These are phyloP conservation scores for Pelargonium nanum DNA, from an alignment of 345 rosid genomes.

Conservation along the genomic window DNA sequence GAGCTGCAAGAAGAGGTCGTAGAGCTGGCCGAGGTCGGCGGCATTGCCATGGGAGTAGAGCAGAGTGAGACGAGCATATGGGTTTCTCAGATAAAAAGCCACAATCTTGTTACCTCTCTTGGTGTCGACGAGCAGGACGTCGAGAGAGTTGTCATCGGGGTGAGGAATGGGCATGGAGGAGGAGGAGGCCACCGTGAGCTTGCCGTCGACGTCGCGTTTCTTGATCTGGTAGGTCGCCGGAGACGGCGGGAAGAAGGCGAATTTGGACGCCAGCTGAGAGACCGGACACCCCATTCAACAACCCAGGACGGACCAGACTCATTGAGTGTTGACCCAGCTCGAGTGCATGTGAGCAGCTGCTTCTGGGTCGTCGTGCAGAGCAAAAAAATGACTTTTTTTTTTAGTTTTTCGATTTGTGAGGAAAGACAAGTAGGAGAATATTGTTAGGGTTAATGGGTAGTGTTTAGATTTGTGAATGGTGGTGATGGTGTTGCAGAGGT, in stretches of 20 bases:
- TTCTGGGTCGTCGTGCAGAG: neutral
- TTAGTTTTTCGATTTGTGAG: neutral
- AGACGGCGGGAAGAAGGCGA: conserved; percentile 95
- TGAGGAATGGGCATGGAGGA: conserved; percentile 53
- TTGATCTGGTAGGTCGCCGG: conserved; percentile 88
- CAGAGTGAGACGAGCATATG: conserved; percentile 83
- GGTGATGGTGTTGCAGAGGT: too few relatives aligned
- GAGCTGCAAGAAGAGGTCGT: conserved; percentile 94
- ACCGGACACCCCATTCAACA: conserved; percentile 87
- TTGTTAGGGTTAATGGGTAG: neutral
- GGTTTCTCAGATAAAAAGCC: conserved; percentile 74
- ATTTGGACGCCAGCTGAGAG: conserved; percentile 89
- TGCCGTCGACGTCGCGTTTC: conserved; percentile 52
- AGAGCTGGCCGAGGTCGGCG: conserved; percentile 97
- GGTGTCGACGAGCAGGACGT: conserved; percentile 63
- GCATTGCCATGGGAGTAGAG: conserved; percentile 98
- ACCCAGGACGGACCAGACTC: conserved; percentile 22
- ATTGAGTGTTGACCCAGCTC: conserved; percentile 22
- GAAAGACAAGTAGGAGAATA: neutral
- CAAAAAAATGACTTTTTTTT: neutral
- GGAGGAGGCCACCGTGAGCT: conserved; percentile 52
- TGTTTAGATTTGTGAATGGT: conserved; percentile 8
- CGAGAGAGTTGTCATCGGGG: conserved; percentile 62
- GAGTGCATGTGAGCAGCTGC: conserved; percentile 15
- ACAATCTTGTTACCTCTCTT: conserved; percentile 72